phyloP scores from a whole-genome alignment of 768 basidiomycete species.

The Pleurotus tuber-regium region DNA sequence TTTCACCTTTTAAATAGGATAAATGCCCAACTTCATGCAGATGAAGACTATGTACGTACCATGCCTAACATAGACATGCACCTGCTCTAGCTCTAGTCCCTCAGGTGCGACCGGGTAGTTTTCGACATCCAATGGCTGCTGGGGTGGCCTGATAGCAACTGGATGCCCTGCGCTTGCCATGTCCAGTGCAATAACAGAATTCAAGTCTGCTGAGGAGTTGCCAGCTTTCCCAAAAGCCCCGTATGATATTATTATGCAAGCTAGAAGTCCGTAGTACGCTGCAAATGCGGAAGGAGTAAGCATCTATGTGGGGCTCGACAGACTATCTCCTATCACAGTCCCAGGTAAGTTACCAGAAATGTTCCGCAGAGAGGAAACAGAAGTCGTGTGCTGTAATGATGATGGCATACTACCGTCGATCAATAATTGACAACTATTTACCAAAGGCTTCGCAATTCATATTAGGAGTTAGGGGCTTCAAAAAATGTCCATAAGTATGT shows the following conservation, averaged over 20 bases:
- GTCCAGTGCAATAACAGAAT: neutral
- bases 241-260: neutral
- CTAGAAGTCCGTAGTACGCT: neutral
- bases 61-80: conserved; percentile 74
- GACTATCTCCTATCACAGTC: no score
- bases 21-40: no score
- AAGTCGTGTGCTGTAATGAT: no score
- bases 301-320: neutral
- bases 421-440: no score
- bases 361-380: no score
- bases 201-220: neutral
- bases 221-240: neutral
- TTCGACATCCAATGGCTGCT: conserved; percentile 55
- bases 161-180: conserved; percentile 10
- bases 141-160: conserved; percentile 29
- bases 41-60: conserved; percentile 46
- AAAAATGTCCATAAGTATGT: no score
- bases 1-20: no score
- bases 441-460: no score
- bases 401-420: no score
- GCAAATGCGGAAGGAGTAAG: neutral
- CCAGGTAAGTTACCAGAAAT: no score
- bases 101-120: conserved; percentile 57
- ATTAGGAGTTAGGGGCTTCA: no score
- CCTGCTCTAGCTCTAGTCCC: conserved; percentile 60